Conservation (phyloP, 768 basidiomycete species). For the Mrakia frigida region DNA sequence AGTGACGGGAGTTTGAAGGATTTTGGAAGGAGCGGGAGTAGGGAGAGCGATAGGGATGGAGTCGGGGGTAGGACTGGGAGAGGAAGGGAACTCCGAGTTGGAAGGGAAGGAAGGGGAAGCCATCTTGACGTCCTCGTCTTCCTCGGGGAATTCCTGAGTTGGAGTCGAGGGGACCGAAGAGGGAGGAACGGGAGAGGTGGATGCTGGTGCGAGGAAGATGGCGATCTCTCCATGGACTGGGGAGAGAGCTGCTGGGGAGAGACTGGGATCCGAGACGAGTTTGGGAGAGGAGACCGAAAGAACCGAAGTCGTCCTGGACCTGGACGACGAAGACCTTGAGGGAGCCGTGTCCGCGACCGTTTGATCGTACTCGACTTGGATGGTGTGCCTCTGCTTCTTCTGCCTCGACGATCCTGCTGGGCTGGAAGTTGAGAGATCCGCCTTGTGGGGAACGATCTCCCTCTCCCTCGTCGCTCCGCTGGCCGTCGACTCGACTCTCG, state of each 20-base stretch:
- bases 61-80: not conserved
- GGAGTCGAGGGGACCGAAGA: constrained; percentile 12
- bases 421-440: constrained; percentile 27
- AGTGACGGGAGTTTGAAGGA: constrained; percentile 9
- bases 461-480: not conserved
- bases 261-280: constrained; percentile 14
- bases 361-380: constrained; percentile 88
- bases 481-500: constrained; percentile 22
- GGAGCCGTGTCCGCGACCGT: constrained; percentile 20
- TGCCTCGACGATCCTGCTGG: constrained; percentile 45
- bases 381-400: constrained; percentile 63
- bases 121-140: constrained; percentile 28
- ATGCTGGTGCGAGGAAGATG: constrained; percentile 12
- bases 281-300: constrained; percentile 19
- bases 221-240: constrained; percentile 20
- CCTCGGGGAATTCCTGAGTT: not conserved
- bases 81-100: constrained; percentile 11
- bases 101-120: constrained; percentile 3
- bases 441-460: constrained; percentile 9
- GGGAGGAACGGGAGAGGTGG: constrained; percentile 8
- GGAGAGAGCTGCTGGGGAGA: constrained; percentile 21
- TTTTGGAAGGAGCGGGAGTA: constrained; percentile 16
- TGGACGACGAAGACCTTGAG: not conserved
- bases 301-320: constrained; percentile 24
- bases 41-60: constrained; percentile 15